Base-by-base conservation (phyloP, 2,329 filamentous ascomycete genomes). In the Talaromyces sp. region DNA sequence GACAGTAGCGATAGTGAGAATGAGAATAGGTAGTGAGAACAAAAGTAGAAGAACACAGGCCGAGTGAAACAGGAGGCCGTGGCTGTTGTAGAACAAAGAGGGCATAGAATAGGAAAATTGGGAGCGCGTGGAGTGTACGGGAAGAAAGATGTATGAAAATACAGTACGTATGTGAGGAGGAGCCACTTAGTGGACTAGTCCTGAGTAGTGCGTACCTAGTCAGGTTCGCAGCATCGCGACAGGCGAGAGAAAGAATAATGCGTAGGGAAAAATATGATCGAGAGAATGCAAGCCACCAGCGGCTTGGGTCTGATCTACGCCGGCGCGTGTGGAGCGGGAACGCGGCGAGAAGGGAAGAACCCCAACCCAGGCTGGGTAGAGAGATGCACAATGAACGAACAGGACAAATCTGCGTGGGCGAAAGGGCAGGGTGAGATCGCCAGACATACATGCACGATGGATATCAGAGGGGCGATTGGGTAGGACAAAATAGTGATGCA, bases 311-410 rank as follows among this genome's bases (percentile, higher is more conserved):
- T 55, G 63, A 64, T 63, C 62, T 63, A 60, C 60, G 56, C 57
- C 56, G 48, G 60, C 63, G 63, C 63, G 60, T 46, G 60, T 62
- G 56, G 63, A 65, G 60, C 63, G 60, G 60, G 62, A 46, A 65
- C 63, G 60, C 60, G 60, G 63, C 55, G 54, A 63, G 28, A 50
- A 37, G 28, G 42, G 16, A 37, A 35, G 8, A 40, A 59, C 48
- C 31, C 50, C 50, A 54, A 54, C 11, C 28, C 28, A 35, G n/a
- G 8, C 8, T 35, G n/a, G 28, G 5, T 3, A 16, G 48, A 52
- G 18, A 46, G 25, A 14, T 33, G 48, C 48, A 52, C 48, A 52
- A 52, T 37, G 50, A 54, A 37, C 6, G 7, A 31, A 16, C 16
- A 52, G 2, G 18, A 35, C 23, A 35, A n/a, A n/a, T n/a, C n/a